A percentile compares a stretch with the other conserved stretches of the same genome.
Evolutionary conservation across 352 stramenopile genomes (phyloP).

Genomic region (Plasmopara halstedii): DNA sequence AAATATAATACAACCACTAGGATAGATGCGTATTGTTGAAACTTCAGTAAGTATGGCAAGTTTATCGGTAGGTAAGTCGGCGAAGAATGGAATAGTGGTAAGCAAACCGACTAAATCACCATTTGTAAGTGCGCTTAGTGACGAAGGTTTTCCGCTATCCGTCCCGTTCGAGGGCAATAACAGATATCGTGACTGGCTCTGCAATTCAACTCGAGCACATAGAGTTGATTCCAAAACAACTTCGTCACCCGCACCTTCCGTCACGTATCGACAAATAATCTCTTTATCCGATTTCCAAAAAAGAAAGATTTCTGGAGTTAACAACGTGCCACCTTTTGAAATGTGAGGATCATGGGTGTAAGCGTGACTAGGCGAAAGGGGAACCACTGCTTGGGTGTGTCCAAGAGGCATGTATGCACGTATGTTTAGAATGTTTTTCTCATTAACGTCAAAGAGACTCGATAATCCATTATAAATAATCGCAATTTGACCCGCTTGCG

Average conservation of each 20-base stretch:
- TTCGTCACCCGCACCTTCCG: constrained; percentile 45
- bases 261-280: constrained; percentile 58
- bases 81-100: constrained; percentile 64
- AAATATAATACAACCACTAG: constrained; percentile 59
- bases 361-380: not conserved
- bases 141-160: constrained; percentile 12
- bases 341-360: constrained; percentile 20
- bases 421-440: constrained; percentile 34
- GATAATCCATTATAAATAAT: constrained; percentile 48
- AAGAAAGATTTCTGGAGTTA: constrained; percentile 44
- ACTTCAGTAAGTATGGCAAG: constrained; percentile 57
- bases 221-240: constrained; percentile 56
- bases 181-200: constrained; percentile 36
- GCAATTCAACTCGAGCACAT: constrained; percentile 37
- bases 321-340: constrained; percentile 20
- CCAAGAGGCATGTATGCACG: constrained; percentile 19
- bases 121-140: constrained; percentile 61
- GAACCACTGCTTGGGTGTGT: constrained; percentile 1
- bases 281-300: constrained; percentile 57
- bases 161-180: constrained; percentile 8
- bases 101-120: constrained; percentile 55
- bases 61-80: constrained; percentile 48
- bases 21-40: constrained; percentile 71
- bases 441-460: constrained; percentile 40
- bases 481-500: constrained; percentile 27